Evolutionary conservation across 192 early-diverging fungal genomes (phyloP).

Genomic region (Entomortierella lignicola): DNA sequence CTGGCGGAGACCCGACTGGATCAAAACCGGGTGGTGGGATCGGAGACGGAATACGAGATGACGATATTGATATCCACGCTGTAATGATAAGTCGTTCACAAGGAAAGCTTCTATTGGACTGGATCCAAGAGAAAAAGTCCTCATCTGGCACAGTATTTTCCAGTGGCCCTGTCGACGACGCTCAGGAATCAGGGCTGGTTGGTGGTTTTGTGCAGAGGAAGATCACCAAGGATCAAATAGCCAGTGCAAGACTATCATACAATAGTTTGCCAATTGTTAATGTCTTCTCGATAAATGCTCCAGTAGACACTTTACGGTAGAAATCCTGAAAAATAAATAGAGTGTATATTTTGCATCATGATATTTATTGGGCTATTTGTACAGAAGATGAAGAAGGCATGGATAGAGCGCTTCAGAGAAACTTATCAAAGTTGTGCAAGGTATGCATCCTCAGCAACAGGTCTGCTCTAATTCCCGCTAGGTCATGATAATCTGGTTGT

Average conservation of each 20-base stretch:
- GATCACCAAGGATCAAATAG: slow-evolving; percentile 26
- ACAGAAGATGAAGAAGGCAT: neutral
- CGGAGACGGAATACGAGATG: slow-evolving; percentile 28
- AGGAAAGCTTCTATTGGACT: slow-evolving; percentile 20
- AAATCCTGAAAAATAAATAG: too few species aligned
- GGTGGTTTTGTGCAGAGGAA: slow-evolving; percentile 35
- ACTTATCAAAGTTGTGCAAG: too few species aligned
- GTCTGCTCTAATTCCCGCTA: too few species aligned
- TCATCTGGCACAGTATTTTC: neutral
- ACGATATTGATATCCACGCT: slow-evolving; percentile 45
- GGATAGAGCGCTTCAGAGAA: too few species aligned
- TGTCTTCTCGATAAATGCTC: slow-evolving; percentile 14
- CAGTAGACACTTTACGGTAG: slow-evolving; percentile 17
- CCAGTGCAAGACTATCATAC: slow-evolving; percentile 31
- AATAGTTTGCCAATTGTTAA: slow-evolving; percentile 45
- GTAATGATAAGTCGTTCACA: slow-evolving; percentile 37
- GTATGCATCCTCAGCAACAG: too few species aligned
- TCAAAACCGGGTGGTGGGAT: neutral
- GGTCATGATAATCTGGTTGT: too few species aligned
- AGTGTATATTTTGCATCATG: too few species aligned
- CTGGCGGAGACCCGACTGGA: too few species aligned
- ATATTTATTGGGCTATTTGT: neutral
- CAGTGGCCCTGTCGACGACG: neutral
- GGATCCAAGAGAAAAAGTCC: slow-evolving; percentile 21
- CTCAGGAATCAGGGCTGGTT: neutral